Conservation (phyloP, 257 asterid genomes). For the Lycium barbarum region DNA sequence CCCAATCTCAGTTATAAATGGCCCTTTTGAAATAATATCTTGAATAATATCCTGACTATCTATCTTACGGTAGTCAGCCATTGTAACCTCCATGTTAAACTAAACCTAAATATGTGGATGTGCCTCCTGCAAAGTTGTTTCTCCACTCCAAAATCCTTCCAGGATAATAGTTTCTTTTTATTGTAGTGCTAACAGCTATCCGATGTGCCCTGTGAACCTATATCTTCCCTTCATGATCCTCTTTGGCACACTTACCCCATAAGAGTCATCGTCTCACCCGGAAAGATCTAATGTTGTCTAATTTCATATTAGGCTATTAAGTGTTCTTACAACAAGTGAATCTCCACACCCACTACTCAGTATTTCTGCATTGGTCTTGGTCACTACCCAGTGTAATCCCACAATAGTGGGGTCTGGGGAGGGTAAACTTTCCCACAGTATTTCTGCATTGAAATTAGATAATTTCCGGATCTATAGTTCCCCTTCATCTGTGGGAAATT, state of each 20-base stretch:
- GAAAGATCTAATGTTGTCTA: neutral
- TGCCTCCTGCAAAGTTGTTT: neutral
- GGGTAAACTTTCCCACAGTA: too few species aligned
- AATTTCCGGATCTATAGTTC: neutral
- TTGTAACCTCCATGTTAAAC: neutral
- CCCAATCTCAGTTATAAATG: neutral
- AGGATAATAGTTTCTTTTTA: neutral
- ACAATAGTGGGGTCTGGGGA: too few species aligned
- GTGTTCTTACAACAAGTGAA: neutral
- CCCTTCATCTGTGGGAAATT: slow-evolving; percentile 9
- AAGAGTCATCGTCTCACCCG: neutral
- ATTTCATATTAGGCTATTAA: neutral
- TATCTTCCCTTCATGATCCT: neutral
- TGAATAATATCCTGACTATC: neutral
- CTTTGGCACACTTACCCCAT: neutral
- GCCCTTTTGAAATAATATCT: slow-evolving; percentile 12
- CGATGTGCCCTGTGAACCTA: neutral
- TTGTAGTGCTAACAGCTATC: neutral
- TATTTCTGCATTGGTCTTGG: neutral
- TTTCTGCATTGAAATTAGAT: neutral
- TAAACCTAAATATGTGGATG: slow-evolving; percentile 1
- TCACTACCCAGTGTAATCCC: too few species aligned
- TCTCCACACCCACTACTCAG: slow-evolving; percentile 8
- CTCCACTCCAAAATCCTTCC: neutral
- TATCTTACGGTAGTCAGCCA: neutral